phyloP scores from a whole-genome alignment of 192 early-diverging fungal species.

The Dispira simplex region DNA sequence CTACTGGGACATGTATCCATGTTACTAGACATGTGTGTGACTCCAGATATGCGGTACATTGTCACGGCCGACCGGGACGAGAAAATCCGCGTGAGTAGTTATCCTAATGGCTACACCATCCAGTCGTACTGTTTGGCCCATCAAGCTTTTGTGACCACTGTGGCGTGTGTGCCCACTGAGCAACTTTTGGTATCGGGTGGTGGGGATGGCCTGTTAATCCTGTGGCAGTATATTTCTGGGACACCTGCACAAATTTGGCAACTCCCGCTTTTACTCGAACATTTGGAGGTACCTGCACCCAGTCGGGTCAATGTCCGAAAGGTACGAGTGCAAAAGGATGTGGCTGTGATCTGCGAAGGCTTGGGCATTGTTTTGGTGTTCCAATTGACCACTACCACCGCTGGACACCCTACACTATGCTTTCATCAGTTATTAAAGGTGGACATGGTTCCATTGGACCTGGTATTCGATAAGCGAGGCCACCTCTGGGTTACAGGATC shows the following conservation, averaged over 20 bases:
- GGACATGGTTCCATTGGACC: not conserved
- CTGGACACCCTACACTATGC: not conserved
- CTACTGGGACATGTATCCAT: slow-evolving; percentile 91
- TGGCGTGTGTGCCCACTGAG: not conserved
- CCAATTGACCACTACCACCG: not conserved
- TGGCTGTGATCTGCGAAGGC: slow-evolving; percentile 10
- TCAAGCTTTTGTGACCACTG: slow-evolving; percentile 21
- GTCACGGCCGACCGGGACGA: slow-evolving; percentile 96
- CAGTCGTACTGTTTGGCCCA: slow-evolving; percentile 84
- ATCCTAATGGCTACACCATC: slow-evolving; percentile 82
- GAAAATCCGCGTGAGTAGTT: slow-evolving; percentile 87
- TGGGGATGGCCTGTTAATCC: slow-evolving; percentile 6
- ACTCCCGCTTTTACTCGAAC: not conserved
- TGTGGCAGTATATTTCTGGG: slow-evolving; percentile 5
- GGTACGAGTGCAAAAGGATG: not conserved
- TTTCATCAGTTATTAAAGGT: not conserved
- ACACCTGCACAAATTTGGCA: not conserved
- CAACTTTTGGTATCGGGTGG: slow-evolving; percentile 7
- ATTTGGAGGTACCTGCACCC: not conserved
- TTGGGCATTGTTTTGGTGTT: not conserved
- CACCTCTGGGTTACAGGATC: slow-evolving; percentile 8
- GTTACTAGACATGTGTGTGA: slow-evolving; percentile 67
- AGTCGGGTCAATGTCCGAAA: not conserved
- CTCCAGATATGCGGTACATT: slow-evolving; percentile 41
- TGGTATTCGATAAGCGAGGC: not conserved